Conservation (phyloP, 2,329 filamentous ascomycete species). For the Beauveria rudraprayagi region DNA sequence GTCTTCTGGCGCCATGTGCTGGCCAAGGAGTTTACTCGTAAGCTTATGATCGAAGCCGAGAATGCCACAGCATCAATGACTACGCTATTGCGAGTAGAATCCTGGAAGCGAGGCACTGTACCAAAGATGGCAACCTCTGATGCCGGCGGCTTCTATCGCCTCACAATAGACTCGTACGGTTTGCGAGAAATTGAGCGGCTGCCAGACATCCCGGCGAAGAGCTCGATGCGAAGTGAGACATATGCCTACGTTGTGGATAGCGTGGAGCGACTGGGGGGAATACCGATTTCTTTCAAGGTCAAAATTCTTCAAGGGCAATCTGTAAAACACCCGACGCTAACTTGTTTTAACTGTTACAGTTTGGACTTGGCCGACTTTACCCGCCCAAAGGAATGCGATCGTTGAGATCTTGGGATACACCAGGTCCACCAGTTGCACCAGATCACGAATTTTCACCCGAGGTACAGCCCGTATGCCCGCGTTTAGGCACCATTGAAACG, state of each 20-base stretch:
- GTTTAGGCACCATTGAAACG: conserved; percentile 4
- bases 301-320: no score
- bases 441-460: background rate
- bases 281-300: conserved; percentile 3
- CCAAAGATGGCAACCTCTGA: background rate
- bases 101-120: background rate
- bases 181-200: conserved; percentile 5
- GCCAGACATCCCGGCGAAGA: background rate
- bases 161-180: background rate
- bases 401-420: conserved; percentile 5
- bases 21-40: background rate
- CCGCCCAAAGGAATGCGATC: background rate
- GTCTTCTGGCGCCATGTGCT: conserved; percentile 4
- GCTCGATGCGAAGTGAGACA: background rate
- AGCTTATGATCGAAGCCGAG: background rate
- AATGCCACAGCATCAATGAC: background rate
- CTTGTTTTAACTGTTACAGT: background rate
- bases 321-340: background rate
- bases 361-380: conserved; percentile 4
- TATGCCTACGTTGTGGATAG: background rate
- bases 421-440: background rate
- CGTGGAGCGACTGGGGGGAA: background rate
- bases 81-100: background rate
- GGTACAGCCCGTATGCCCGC: background rate
- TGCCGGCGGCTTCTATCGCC: background rate